Evolutionary conservation across 1,139 yeast genomes (phyloP).

Genomic region (Yamadazyma diospyri): DNA sequence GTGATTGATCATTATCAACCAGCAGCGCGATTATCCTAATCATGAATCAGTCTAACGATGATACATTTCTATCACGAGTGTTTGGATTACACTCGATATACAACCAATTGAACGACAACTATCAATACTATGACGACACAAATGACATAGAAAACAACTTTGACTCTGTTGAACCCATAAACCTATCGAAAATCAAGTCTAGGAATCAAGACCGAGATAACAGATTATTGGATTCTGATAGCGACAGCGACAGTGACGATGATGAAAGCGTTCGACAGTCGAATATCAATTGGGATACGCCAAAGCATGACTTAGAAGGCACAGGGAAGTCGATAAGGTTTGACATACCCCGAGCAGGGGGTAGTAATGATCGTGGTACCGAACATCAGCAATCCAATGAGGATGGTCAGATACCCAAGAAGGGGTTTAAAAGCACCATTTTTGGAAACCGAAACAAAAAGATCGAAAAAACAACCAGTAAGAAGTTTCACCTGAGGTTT

Average conservation of each 20-base stretch:
- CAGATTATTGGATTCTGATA: constrained; percentile 2
- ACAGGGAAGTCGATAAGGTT: constrained; percentile 3
- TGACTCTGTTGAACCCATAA: constrained; percentile 5
- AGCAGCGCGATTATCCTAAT: constrained; percentile 1
- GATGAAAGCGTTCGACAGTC: neutral
- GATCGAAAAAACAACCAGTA: neutral
- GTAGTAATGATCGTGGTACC: neutral
- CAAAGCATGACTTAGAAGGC: constrained; percentile 4
- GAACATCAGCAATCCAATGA: neutral
- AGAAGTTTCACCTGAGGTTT: constrained; percentile 14
- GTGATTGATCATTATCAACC: too few species aligned
- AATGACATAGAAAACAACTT: constrained; percentile 14
- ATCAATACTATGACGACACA: constrained; percentile 36
- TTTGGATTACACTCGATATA: constrained; percentile 52
- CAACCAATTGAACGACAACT: constrained; percentile 38
- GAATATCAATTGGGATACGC: constrained; percentile 7
- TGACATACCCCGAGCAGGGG: constrained; percentile 2
- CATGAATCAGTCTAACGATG: constrained; percentile 17
- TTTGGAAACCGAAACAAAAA: constrained; percentile 1
- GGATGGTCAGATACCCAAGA: neutral
- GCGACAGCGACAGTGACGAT: constrained; percentile 4
- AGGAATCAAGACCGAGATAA: neutral
- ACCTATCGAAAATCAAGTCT: constrained; percentile 6
- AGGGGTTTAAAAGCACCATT: neutral
- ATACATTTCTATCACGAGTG: constrained; percentile 55